Conservation (phyloP, 345 rosid species). For the Durio zibethinus region DNA sequence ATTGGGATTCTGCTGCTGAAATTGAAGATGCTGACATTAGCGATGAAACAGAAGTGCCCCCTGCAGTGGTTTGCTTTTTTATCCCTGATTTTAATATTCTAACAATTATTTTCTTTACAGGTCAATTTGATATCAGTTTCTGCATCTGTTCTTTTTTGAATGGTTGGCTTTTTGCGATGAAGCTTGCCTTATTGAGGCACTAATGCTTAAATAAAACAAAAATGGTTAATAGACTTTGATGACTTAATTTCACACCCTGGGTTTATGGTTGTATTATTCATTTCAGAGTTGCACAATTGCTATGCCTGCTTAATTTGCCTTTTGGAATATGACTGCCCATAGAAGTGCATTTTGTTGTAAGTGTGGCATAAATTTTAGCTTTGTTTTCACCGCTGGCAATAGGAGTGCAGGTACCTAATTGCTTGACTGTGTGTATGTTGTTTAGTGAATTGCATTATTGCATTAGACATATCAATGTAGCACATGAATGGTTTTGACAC, state of each 20-base stretch:
- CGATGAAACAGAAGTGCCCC: conserved; percentile 60
- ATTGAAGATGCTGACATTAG: conserved; percentile 52
- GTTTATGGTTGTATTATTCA: background rate
- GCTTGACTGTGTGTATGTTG: background rate
- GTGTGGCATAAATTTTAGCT: background rate
- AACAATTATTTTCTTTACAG: background rate
- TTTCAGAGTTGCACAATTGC: background rate
- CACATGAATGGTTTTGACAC: background rate
- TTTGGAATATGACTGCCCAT: background rate
- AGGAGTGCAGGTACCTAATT: background rate
- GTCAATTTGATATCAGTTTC: background rate
- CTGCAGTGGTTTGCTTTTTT: conserved; percentile 63
- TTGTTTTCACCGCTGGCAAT: background rate
- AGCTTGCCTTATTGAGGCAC: background rate
- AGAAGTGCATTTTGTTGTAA: background rate
- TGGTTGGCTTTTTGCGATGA: background rate
- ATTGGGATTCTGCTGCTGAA: conserved; percentile 96
- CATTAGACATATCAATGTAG: background rate
- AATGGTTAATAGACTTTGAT: background rate
- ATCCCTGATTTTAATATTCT: conserved; percentile 14
- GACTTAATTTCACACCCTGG: background rate
- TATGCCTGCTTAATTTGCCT: background rate
- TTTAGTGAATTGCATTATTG: background rate
- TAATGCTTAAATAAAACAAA: background rate
- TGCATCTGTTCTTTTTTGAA: background rate